Percentiles rank a stretch among this genome's conserved stretches.
Conservation (phyloP, 768 basidiomycete genomes). For the Austroboletus festivus region DNA sequence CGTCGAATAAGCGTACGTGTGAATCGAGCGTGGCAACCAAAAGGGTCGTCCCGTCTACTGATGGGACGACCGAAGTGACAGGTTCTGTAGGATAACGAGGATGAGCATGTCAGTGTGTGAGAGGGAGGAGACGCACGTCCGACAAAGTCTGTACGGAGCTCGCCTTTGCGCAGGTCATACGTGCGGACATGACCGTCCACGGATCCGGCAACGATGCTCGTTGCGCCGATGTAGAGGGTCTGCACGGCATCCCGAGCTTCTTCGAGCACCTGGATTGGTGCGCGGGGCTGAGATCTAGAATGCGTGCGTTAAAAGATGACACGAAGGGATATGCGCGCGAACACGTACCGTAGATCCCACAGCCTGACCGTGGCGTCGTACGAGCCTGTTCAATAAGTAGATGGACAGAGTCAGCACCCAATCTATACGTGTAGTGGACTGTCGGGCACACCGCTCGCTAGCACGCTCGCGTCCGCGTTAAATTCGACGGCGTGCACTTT, state of each 20-base stretch:
- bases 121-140: slow-evolving; percentile 61
- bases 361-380: slow-evolving; percentile 88
- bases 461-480: slow-evolving; percentile 80
- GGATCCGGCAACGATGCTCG: slow-evolving; percentile 74
- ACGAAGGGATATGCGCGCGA: fast-evolving
- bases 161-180: slow-evolving; percentile 93
- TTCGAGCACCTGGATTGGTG: slow-evolving; percentile 86
- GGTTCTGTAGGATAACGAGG: slow-evolving; percentile 53
- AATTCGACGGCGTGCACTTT: slow-evolving; percentile 91
- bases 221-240: slow-evolving; percentile 62
- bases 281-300: slow-evolving; percentile 66
- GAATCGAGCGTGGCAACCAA: slow-evolving; percentile 84
- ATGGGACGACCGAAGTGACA: slow-evolving; percentile 78
- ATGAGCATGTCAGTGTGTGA: background rate
- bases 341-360: slow-evolving; percentile 82
- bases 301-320: background rate
- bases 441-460: slow-evolving; percentile 70
- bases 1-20: slow-evolving; percentile 83
- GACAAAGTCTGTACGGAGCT: slow-evolving; percentile 84
- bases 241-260: slow-evolving; percentile 89
- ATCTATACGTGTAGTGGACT: no score
- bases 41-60: slow-evolving; percentile 75
- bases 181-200: slow-evolving; percentile 91
- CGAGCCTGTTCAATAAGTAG: slow-evolving; percentile 53
- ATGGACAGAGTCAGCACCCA: background rate